Evolutionary conservation across 2,329 filamentous ascomycete species (phyloP), one percentile per base, ranked within the genome.

Genomic region (Sporothrix pallida): DNA sequence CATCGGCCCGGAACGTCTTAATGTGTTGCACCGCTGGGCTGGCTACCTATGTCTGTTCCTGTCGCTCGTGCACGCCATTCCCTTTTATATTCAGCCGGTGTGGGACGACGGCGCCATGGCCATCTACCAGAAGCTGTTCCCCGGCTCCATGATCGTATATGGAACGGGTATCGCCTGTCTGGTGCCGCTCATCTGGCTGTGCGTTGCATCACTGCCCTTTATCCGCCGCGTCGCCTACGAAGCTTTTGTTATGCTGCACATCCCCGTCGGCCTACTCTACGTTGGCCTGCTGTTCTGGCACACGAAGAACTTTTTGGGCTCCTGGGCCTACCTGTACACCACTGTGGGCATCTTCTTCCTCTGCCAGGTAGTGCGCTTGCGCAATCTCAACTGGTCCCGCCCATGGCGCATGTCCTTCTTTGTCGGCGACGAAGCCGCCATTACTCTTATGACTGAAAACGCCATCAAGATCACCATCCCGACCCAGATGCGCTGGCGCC

Each of bases 381-480:
- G 93, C 82, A 97, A 95, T 77, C 87, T 97, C 75, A 98, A 98
- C 83, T 98, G 95, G 94, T 86, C 90, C 50, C 92, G 92, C 77
- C 94, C 95, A 7, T 91, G 92, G 84, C 89, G 92, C 84, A 83
- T 93, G 77, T 90, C 94, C 0, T 97, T 93, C 84, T 84, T 97
- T 78, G 92, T 97, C 60, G 95, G 95, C 67, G 95, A 98, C 78
- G 94, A 97, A 82, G 94, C 93, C 0, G 93, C 94, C 37, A 91
- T 98, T 54, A 96, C 93, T 0, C 86, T 98, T 31, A 91, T 98
- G 85, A 91, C 94, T 2, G 94, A 98, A 78, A 95, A 97, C 79
- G 93, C 94, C n/a, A 91, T 98, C 83, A 98, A 98, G 81, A 89
- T 98, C 77, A 98, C 95, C 0, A 92, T 98, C 70, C 94, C 95